These are phyloP conservation scores for Strigomonas culicis DNA, from an alignment of 208 protist species.

Conservation along the genomic window DNA sequence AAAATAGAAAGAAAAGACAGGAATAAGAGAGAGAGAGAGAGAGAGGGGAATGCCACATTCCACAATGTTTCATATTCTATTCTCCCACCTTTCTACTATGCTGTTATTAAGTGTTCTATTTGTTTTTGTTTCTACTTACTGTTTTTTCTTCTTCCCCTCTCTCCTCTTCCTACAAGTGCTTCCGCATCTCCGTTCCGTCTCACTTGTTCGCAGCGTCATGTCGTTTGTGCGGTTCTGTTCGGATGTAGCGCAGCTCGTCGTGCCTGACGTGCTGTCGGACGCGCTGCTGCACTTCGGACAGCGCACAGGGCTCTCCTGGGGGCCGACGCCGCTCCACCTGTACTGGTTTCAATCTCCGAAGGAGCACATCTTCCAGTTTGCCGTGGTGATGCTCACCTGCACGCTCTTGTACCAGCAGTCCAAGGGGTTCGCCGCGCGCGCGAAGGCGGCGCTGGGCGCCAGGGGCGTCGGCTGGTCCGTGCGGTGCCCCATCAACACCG, in stretches of 20 bases:
- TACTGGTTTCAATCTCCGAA: conserved; percentile 74
- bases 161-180: too few species aligned
- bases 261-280: conserved; percentile 36
- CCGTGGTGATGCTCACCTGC: conserved; percentile 29
- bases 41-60: too few species aligned
- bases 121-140: neutral
- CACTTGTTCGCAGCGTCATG: conserved; percentile 1
- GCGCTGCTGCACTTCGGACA: conserved; percentile 23
- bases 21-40: too few species aligned
- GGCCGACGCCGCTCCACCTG: conserved; percentile 24
- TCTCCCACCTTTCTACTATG: too few species aligned
- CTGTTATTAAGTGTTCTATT: neutral
- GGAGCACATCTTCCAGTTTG: conserved; percentile 49
- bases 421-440: conserved; percentile 22
- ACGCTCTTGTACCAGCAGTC: conserved; percentile 24
- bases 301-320: conserved; percentile 52
- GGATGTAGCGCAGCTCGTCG: conserved; percentile 18
- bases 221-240: neutral
- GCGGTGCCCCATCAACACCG: conserved; percentile 34
- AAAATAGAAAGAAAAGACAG: neutral
- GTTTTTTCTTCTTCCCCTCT: too few species aligned
- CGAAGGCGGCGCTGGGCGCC: conserved; percentile 12
- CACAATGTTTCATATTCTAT: too few species aligned
- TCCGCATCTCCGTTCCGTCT: neutral
- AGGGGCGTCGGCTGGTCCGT: conserved; percentile 20